A percentile compares a stretch with the other conserved stretches of the same genome.
Conservation (phyloP, 2,329 filamentous ascomycete species). For the Calonectria pauciramosa region DNA sequence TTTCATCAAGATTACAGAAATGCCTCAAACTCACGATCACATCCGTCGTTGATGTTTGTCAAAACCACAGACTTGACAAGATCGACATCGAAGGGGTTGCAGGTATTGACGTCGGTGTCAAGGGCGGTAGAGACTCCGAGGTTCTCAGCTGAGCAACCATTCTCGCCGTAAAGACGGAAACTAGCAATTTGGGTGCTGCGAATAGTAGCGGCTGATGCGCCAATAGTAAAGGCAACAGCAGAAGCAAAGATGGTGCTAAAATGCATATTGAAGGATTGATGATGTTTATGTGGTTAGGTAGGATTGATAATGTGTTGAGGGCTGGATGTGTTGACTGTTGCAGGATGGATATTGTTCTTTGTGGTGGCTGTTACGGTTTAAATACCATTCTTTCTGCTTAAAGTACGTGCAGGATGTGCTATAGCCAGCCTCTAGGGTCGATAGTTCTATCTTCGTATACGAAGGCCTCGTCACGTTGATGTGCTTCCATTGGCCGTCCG, state of each 20-base stretch:
- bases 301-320: neutral
- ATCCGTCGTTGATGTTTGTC: neutral
- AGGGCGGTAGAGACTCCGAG: neutral
- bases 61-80: neutral
- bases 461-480: neutral
- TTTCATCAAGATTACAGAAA: neutral
- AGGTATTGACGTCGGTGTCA: neutral
- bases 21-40: neutral
- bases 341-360: too few species aligned
- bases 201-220: neutral
- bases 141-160: neutral
- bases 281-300: neutral
- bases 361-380: neutral
- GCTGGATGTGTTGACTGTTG: neutral
- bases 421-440: neutral
- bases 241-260: neutral
- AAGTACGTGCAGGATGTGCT: neutral
- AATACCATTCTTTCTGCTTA: neutral
- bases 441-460: neutral
- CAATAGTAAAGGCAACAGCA: neutral
- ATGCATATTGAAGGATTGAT: neutral
- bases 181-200: neutral
- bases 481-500: neutral
- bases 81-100: neutral
- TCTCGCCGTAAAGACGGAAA: neutral